Evolutionary conservation across 768 basidiomycete genomes (phyloP).

Genomic region (Hygrocybe coccinea): DNA sequence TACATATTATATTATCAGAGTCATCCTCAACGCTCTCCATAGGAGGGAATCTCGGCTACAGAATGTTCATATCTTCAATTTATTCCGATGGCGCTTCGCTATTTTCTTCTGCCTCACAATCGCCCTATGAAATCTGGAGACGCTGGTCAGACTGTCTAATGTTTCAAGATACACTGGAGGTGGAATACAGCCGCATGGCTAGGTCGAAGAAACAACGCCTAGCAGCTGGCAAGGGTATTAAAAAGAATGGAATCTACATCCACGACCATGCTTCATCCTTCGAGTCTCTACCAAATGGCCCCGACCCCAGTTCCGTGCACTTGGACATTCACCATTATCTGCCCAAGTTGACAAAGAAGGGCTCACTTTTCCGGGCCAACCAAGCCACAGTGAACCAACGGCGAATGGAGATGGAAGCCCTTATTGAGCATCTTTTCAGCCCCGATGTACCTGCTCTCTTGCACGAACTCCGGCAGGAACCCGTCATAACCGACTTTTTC

Average conservation of each 20-base stretch:
- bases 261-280: slow-evolving; percentile 75
- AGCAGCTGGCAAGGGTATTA: slow-evolving; percentile 67
- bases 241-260: slow-evolving; percentile 68
- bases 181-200: slow-evolving; percentile 58
- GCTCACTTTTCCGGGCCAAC: slow-evolving; percentile 66
- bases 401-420: slow-evolving; percentile 50
- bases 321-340: slow-evolving; percentile 61
- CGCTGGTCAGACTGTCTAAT: slow-evolving; percentile 79
- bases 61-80: slow-evolving; percentile 55
- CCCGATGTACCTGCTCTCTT: slow-evolving; percentile 62
- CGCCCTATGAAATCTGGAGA: slow-evolving; percentile 71
- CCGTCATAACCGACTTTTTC: slow-evolving; percentile 69
- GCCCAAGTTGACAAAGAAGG: slow-evolving; percentile 67
- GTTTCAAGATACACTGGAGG: slow-evolving; percentile 68
- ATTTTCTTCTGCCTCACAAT: slow-evolving; percentile 32
- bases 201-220: slow-evolving; percentile 65
- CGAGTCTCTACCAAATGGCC: slow-evolving; percentile 80
- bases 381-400: slow-evolving; percentile 63
- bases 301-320: slow-evolving; percentile 71
- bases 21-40: slow-evolving; percentile 21
- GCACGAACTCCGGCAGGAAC: slow-evolving; percentile 56
- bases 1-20: background rate
- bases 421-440: slow-evolving; percentile 56
- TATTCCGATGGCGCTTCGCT: slow-evolving; percentile 30
- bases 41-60: slow-evolving; percentile 53